A percentile compares a stretch with the other conserved stretches of the same genome.
These are phyloP conservation scores for Hymenotorrendiella dingleyae DNA, from an alignment of 2,329 filamentous ascomycete species.

Conservation along the genomic window DNA sequence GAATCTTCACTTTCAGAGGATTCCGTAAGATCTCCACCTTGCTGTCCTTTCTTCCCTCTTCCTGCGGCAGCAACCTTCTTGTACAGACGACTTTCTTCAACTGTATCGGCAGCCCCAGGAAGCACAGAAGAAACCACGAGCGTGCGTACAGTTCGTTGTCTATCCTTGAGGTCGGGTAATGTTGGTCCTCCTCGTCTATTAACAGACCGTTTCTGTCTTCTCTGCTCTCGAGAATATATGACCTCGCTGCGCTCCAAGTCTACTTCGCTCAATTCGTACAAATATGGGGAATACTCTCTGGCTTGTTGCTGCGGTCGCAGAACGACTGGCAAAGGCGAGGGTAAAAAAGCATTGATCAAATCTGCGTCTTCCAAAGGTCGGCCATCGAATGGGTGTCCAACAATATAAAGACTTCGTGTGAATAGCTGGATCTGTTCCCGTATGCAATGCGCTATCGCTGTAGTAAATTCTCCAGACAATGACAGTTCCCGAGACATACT, in stretches of 20 bases:
- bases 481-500: constrained; percentile 87
- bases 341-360: constrained; percentile 76
- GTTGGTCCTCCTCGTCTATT: constrained; percentile 89
- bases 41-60: constrained; percentile 49
- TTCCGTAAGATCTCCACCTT: constrained; percentile 64
- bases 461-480: constrained; percentile 90
- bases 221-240: constrained; percentile 87
- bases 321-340: constrained; percentile 72
- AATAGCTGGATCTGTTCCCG: constrained; percentile 94
- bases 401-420: constrained; percentile 85
- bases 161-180: constrained; percentile 91
- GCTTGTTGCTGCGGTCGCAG: constrained; percentile 89
- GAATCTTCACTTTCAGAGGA: constrained; percentile 91
- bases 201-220: constrained; percentile 90
- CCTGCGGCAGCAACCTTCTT: constrained; percentile 61
- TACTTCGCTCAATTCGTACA: constrained; percentile 88
- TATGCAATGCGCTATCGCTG: constrained; percentile 95
- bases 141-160: constrained; percentile 87
- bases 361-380: constrained; percentile 89
- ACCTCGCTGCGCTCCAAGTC: constrained; percentile 88
- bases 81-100: constrained; percentile 83
- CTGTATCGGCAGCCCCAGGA: constrained; percentile 71
- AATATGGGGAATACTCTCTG: constrained; percentile 87
- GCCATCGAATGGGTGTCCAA: constrained; percentile 92
- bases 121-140: constrained; percentile 88